phyloP scores from a whole-genome alignment of 345 rosid genomes.

The Eucalyptus caleyi region DNA sequence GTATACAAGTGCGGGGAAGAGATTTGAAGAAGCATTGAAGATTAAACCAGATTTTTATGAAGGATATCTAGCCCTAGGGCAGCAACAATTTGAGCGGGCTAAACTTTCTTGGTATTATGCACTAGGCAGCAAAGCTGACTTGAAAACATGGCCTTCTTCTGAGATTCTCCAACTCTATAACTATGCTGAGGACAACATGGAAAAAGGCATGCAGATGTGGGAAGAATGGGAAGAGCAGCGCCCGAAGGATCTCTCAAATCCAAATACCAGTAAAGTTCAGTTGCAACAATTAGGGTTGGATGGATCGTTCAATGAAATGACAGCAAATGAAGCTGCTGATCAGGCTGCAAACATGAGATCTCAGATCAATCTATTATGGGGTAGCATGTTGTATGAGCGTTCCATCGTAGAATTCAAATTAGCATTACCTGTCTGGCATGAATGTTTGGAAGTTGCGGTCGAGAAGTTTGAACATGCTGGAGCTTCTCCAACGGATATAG shows the following conservation, averaged over 20 bases:
- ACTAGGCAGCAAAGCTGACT: slow-evolving; percentile 36
- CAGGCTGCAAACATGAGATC: slow-evolving; percentile 29
- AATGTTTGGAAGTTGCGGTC: slow-evolving; percentile 59
- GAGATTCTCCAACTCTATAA: slow-evolving; percentile 50
- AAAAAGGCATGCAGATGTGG: slow-evolving; percentile 49
- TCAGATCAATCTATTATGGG: slow-evolving; percentile 70
- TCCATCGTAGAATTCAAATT: slow-evolving; percentile 77
- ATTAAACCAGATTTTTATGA: slow-evolving; percentile 77
- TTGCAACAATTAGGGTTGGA: slow-evolving; percentile 16
- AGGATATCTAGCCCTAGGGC: slow-evolving; percentile 58
- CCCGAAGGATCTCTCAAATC: slow-evolving; percentile 5
- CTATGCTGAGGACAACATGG: slow-evolving; percentile 66
- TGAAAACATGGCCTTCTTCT: slow-evolving; percentile 47
- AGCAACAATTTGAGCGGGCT: slow-evolving; percentile 84
- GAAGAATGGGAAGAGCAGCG: slow-evolving; percentile 32
- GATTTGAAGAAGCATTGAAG: slow-evolving; percentile 66
- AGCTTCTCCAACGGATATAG: slow-evolving; percentile 46
- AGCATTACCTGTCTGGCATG: slow-evolving; percentile 61
- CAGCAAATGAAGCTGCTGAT: slow-evolving; percentile 38
- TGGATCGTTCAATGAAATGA: slow-evolving; percentile 26
- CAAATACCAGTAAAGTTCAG: not conserved
- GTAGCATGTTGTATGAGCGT: slow-evolving; percentile 79
- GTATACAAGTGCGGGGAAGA: slow-evolving; percentile 38
- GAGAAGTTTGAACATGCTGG: slow-evolving; percentile 80
- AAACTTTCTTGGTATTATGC: slow-evolving; percentile 82